phyloP scores from a whole-genome alignment of 2,329 filamentous ascomycete genomes.

The Cryphonectria parasitica region DNA sequence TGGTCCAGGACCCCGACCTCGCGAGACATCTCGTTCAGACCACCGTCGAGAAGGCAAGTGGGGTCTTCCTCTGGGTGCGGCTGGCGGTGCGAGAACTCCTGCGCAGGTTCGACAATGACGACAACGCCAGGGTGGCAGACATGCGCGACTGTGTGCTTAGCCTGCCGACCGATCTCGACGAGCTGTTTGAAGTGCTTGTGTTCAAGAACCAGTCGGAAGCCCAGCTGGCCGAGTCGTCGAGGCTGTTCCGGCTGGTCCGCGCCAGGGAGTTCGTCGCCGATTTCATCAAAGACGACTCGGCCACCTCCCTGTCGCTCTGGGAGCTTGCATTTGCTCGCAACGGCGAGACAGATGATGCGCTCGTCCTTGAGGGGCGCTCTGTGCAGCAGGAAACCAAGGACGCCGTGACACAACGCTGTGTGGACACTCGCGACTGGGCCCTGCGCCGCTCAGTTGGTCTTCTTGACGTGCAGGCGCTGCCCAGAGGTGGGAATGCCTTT shows the following conservation, averaged over 20 bases:
- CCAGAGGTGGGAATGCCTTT: not conserved
- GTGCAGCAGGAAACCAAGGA: constrained; percentile 33
- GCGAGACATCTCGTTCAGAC: constrained; percentile 17
- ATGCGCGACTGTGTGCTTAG: constrained; percentile 23
- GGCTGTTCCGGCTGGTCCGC: constrained; percentile 38
- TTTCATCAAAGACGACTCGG: constrained; percentile 39
- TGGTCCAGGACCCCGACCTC: constrained; percentile 24
- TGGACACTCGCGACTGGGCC: constrained; percentile 16
- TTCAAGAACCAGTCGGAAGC: constrained; percentile 35
- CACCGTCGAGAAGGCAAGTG: constrained; percentile 31
- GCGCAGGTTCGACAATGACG: constrained; percentile 24
- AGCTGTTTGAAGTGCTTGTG: constrained; percentile 38
- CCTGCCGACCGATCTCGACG: constrained; percentile 36
- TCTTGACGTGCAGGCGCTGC: constrained; percentile 12
- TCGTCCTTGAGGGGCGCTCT: constrained; percentile 22
- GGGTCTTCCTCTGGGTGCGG: constrained; percentile 36
- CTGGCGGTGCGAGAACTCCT: constrained; percentile 38
- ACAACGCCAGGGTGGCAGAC: constrained; percentile 16
- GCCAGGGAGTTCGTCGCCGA: constrained; percentile 40
- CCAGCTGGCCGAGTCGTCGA: constrained; percentile 33
- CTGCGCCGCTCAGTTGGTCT: constrained; percentile 22
- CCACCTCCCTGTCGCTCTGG: constrained; percentile 39
- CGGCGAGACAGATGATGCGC: constrained; percentile 29
- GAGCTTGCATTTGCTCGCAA: constrained; percentile 39
- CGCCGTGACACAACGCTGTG: constrained; percentile 24